Conservation (phyloP, 176 grass and related monocot genomes). For the Oryza meridionalis region DNA sequence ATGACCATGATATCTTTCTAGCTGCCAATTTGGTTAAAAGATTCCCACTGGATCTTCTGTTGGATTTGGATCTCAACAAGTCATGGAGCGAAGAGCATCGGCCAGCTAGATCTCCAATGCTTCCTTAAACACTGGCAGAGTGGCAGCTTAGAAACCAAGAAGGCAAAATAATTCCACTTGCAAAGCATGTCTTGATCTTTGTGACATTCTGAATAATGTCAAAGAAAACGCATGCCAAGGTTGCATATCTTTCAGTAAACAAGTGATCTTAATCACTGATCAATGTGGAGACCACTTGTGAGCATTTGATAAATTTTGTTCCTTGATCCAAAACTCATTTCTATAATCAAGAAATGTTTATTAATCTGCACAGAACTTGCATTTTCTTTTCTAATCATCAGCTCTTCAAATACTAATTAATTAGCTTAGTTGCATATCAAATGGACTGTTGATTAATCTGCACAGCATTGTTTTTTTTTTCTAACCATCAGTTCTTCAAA, state of each 20-base stretch:
- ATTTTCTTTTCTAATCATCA: background rate
- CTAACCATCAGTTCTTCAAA: background rate
- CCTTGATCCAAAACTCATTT: background rate
- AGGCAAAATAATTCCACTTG: background rate
- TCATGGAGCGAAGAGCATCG: background rate
- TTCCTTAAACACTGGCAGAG: background rate
- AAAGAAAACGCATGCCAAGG: background rate
- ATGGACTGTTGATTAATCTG: background rate
- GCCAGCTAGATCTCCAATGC: constrained; percentile 6
- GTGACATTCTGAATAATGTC: background rate
- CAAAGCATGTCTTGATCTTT: constrained; percentile 31
- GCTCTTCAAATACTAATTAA: background rate
- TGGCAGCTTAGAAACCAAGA: background rate
- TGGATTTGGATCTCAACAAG: background rate
- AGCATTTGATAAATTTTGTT: background rate
- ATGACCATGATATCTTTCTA: background rate
- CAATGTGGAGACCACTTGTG: background rate
- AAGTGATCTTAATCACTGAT: background rate
- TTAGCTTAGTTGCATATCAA: no score
- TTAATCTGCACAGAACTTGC: background rate
- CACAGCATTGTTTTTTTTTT: background rate
- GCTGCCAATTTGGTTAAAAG: background rate
- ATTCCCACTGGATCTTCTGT: background rate
- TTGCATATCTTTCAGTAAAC: background rate
- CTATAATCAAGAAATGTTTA: background rate